These are phyloP conservation scores for Diaporthe nobilis DNA, from an alignment of 2,329 filamentous ascomycete genomes.

Conservation along the genomic window DNA sequence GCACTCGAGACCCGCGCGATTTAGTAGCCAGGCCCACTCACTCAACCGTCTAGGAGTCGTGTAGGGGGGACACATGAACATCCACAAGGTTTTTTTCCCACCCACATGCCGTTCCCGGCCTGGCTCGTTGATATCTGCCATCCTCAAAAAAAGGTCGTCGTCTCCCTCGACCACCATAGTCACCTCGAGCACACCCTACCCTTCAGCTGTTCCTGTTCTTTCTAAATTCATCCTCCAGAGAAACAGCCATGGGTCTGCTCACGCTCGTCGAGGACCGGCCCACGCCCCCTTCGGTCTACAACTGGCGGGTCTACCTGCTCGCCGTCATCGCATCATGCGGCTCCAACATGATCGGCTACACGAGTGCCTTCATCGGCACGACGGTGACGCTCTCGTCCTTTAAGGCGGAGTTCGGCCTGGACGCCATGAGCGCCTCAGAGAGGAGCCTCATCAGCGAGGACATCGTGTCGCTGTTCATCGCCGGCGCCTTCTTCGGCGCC, in stretches of 20 bases:
- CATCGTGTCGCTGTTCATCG: constrained; percentile 86
- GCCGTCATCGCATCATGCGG: constrained; percentile 69
- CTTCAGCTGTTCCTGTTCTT: background rate
- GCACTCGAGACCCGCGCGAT: background rate
- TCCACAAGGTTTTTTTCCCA: background rate
- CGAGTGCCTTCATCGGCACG: constrained; percentile 84
- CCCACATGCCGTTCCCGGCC: constrained; percentile 13
- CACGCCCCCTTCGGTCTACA: constrained; percentile 71
- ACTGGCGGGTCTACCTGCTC: constrained; percentile 71
- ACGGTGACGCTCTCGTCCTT: constrained; percentile 81
- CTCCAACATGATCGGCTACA: constrained; percentile 71
- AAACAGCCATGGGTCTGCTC: constrained; percentile 56
- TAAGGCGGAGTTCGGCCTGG: constrained; percentile 76
- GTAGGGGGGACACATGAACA: constrained; percentile 1
- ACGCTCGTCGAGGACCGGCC: constrained; percentile 69
- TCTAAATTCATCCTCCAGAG: background rate
- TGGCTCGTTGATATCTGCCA: background rate
- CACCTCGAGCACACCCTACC: background rate
- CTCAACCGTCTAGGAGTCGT: background rate
- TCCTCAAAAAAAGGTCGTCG: constrained; percentile 1
- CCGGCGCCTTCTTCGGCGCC: constrained; percentile 87
- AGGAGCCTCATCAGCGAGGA: constrained; percentile 77
- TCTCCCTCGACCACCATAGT: constrained; percentile 8
- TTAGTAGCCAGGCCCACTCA: constrained; percentile 15
- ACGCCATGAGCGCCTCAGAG: constrained; percentile 58